Base-by-base conservation (phyloP, 441 rosid species). In the Gossypium schwendimanii region DNA sequence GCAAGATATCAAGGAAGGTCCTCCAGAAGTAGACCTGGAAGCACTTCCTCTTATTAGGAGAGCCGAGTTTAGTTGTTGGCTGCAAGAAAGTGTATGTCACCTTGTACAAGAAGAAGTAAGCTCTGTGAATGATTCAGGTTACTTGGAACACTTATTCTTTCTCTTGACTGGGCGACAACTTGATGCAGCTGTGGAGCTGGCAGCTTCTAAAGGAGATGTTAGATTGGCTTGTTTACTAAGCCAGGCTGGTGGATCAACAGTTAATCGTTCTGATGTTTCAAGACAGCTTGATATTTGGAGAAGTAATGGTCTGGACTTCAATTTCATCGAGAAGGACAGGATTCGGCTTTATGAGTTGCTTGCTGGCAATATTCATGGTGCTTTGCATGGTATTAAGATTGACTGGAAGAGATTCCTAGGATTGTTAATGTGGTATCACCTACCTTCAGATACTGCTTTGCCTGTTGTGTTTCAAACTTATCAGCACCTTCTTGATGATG, bases 361-460 rank as follows among this genome's bases (percentile, higher is more conserved):
- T 80, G 87, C 95, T 71, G 97, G 99, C 73, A 86, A 91, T 77
- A 89, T 95, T 79, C 90, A 80, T 77, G 86, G 83, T 79, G 88
- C 94, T 11, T 76, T 88, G 79, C 75, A 78, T 69, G 89, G 79
- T 83, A 72, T 77, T 72, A 79, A 81, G 76, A 87, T 91, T 78
- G 99, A 92, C 81, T 95, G 99, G 99, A 95, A 91, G 87, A 88
- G 98, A 83, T 92, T 92, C 82, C 84, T 95, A 66, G 99, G 99
- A 57, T 69, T 93, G 77, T 82, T 95, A 77, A 93, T 95, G 97
- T 95, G 99, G 98, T 91, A 93, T 88, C 85, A 81, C 63, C 82
- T 89, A n/a, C 84, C 96, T 57, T 91, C 98, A 12, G 78, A 88
- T 60, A 86, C 90, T 55, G 74, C 97, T 31, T 80, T 93, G 84